phyloP scores from a whole-genome alignment of 495 filamentous ascomycete genomes.

The Pseudomonodictys pantanalensis region DNA sequence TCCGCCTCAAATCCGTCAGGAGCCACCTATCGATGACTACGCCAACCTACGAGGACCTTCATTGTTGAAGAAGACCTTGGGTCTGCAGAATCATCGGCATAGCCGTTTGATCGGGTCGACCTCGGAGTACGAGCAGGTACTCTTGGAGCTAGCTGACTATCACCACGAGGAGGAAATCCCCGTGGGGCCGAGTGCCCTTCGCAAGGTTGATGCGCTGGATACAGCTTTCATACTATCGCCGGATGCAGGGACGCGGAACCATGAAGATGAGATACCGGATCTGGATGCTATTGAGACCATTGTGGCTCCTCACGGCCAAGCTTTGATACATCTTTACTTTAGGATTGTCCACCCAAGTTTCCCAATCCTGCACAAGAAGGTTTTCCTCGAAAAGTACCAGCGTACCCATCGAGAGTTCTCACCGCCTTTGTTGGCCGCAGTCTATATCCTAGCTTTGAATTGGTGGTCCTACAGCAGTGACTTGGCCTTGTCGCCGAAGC shows the following conservation, averaged over 20 bases:
- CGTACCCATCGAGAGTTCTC: slow-evolving; percentile 73
- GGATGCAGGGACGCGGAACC: slow-evolving; percentile 56
- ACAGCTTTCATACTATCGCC: slow-evolving; percentile 71
- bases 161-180: slow-evolving; percentile 65
- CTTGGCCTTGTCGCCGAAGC: slow-evolving; percentile 60
- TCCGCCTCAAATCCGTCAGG: slow-evolving; percentile 18
- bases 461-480: slow-evolving; percentile 76
- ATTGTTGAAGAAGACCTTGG: slow-evolving; percentile 38
- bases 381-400: slow-evolving; percentile 80
- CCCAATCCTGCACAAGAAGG: slow-evolving; percentile 78
- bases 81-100: slow-evolving; percentile 40
- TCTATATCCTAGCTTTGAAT: slow-evolving; percentile 83
- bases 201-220: slow-evolving; percentile 71
- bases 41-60: slow-evolving; percentile 37
- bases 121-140: slow-evolving; percentile 65
- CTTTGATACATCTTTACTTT: slow-evolving; percentile 79
- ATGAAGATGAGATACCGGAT: slow-evolving; percentile 58
- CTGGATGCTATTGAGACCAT: slow-evolving; percentile 76
- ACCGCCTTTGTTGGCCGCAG: slow-evolving; percentile 75
- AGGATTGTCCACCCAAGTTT: slow-evolving; percentile 80
- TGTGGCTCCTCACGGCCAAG: slow-evolving; percentile 73
- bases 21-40: slow-evolving; percentile 35
- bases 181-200: slow-evolving; percentile 58
- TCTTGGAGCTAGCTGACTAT: slow-evolving; percentile 65
- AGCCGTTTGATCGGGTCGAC: slow-evolving; percentile 40